phyloP scores from a whole-genome alignment of 345 rosid species.

The Rhodamnia rubescens region DNA sequence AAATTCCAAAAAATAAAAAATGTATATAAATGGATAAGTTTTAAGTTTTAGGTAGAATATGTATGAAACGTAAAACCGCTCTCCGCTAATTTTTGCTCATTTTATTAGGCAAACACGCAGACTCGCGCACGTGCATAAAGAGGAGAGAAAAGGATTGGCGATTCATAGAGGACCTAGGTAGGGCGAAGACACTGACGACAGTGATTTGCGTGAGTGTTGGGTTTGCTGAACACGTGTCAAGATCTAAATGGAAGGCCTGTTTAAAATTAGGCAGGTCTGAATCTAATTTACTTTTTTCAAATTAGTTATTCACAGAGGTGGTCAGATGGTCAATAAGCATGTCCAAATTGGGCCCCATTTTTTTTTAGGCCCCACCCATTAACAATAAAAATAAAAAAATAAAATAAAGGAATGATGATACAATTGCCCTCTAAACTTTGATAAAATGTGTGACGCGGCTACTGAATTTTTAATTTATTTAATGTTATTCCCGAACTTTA shows the following conservation, averaged over 20 bases:
- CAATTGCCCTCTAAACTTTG: too few relatives aligned
- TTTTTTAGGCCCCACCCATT: neutral
- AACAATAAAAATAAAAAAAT: neutral
- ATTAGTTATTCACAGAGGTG: neutral
- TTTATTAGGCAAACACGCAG: neutral
- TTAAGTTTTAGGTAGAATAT: too few relatives aligned
- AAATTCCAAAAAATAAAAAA: too few relatives aligned
- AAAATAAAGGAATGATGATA: too few relatives aligned
- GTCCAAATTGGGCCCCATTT: neutral
- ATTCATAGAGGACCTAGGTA: neutral
- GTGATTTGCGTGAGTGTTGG: neutral
- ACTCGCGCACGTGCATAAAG: rapidly evolving
- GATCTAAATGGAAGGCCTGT: neutral
- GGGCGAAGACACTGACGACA: neutral
- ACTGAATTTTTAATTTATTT: too few relatives aligned
- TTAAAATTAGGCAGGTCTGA: neutral
- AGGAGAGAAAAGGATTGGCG: neutral
- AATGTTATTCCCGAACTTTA: too few relatives aligned
- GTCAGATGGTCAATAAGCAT: neutral
- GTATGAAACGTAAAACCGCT: too few relatives aligned
- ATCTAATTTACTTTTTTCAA: neutral
- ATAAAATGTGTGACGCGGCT: too few relatives aligned
- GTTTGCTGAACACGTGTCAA: neutral
- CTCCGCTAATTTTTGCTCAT: neutral
- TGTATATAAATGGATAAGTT: too few relatives aligned